These are phyloP conservation scores for Penicillium rolfsii DNA, from an alignment of 2,329 filamentous ascomycete genomes.

Conservation along the genomic window DNA sequence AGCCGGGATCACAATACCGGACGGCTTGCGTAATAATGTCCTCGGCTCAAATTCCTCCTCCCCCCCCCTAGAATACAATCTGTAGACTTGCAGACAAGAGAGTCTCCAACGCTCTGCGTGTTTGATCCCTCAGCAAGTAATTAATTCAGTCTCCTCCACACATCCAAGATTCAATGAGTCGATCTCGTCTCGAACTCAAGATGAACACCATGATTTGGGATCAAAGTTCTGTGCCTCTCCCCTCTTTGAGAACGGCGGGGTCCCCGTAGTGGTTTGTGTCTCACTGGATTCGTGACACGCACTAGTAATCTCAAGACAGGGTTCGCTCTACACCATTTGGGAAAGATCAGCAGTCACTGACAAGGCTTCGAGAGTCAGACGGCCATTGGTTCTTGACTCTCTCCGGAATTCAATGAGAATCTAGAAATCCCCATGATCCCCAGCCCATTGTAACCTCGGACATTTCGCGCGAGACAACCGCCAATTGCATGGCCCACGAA, in stretches of 20 bases:
- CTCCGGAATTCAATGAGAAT: background rate
- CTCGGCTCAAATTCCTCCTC: too few species aligned
- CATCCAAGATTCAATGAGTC: background rate
- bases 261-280: background rate
- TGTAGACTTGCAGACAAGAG: too few species aligned
- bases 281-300: background rate
- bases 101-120: background rate
- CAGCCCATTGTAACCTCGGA: background rate
- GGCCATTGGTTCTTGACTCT: background rate
- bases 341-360: background rate
- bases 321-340: background rate
- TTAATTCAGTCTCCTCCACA: background rate
- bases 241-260: background rate
- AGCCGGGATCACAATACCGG: background rate
- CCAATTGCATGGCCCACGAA: background rate
- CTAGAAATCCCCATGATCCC: background rate
- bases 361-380: background rate
- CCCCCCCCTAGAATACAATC: too few species aligned
- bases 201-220: background rate
- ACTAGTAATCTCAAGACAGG: background rate
- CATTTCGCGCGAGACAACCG: background rate
- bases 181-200: background rate
- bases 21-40: background rate
- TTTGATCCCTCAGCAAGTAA: background rate
- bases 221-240: background rate